Evolutionary conservation across 202 grass and related monocot genomes (phyloP).

Genomic region (Panicum hallii): DNA sequence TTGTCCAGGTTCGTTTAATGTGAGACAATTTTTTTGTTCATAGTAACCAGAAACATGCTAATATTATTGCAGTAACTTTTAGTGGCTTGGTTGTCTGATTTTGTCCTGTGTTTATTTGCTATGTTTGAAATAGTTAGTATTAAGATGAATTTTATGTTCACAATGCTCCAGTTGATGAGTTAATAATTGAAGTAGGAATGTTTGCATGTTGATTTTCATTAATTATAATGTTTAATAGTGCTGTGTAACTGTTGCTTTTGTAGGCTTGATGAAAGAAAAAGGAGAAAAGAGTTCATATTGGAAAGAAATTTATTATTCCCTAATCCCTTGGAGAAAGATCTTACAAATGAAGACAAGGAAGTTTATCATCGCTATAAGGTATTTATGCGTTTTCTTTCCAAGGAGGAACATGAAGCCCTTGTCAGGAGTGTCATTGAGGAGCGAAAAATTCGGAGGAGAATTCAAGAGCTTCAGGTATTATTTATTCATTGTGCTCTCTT

Average conservation of each 20-base stretch:
- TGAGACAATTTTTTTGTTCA: conserved; percentile 3
- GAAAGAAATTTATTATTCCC: conserved; percentile 95
- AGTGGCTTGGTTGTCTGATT: too few species aligned
- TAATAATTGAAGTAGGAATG: neutral
- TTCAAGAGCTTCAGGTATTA: conserved; percentile 91
- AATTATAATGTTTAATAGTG: conserved; percentile 18
- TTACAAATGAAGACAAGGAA: conserved; percentile 90
- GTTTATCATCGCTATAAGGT: conserved; percentile 85
- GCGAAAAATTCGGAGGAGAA: conserved; percentile 81
- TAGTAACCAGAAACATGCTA: neutral
- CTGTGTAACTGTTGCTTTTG: conserved; percentile 15
- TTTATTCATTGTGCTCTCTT: neutral
- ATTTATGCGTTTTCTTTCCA: conserved; percentile 95
- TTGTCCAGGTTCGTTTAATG: conserved; percentile 70
- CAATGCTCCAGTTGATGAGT: conserved; percentile 18
- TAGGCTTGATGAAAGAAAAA: conserved; percentile 99
- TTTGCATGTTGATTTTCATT: conserved; percentile 17
- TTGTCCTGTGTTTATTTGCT: too few species aligned
- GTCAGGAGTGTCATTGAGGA: conserved; percentile 82
- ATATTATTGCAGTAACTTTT: conserved; percentile 12
- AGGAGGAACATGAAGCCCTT: conserved; percentile 83
- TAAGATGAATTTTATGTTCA: neutral
- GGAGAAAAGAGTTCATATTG: conserved; percentile 97
- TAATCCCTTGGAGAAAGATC: conserved; percentile 84
- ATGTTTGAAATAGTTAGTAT: too few species aligned